Percentiles rank a stretch among this genome's conserved stretches.
These are phyloP conservation scores for Populus hybrid DNA, from an alignment of 441 rosid species.

Conservation along the genomic window DNA sequence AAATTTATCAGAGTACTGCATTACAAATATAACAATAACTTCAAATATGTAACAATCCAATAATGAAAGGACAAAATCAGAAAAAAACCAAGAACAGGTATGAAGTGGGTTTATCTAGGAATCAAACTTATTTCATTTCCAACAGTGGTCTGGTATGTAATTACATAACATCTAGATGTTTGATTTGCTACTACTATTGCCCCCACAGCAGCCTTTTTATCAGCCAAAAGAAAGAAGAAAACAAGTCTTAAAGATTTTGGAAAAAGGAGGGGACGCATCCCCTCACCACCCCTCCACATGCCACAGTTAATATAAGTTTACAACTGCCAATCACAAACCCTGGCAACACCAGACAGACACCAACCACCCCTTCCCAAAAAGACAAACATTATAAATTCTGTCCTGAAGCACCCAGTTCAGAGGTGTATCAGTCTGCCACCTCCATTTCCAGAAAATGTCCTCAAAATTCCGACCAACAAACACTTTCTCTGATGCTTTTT, in stretches of 20 bases:
- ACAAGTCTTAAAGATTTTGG: neutral
- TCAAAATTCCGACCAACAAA: neutral
- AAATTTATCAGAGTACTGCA: neutral
- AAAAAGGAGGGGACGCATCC: neutral
- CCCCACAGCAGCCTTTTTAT: neutral
- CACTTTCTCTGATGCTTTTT: neutral
- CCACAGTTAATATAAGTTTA: neutral
- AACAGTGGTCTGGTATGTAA: too few species aligned
- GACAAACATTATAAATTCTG: neutral
- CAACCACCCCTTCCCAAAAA: neutral
- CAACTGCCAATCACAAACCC: neutral
- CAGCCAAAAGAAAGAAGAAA: neutral
- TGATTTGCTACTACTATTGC: neutral
- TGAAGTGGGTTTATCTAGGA: too few species aligned
- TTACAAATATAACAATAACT: neutral
- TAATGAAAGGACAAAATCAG: neutral
- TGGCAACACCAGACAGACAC: neutral
- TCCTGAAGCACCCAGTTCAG: neutral
- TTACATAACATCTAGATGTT: neutral
- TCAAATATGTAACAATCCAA: neutral
- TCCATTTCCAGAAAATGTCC: neutral
- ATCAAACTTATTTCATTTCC: too few species aligned
- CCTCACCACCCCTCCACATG: neutral
- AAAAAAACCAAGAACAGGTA: neutral
- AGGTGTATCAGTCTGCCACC: neutral